Evolutionary conservation across 2,329 filamentous ascomycete species (phyloP), one percentile per base, ranked within the genome.

Genomic region (Alternaria arbusti): DNA sequence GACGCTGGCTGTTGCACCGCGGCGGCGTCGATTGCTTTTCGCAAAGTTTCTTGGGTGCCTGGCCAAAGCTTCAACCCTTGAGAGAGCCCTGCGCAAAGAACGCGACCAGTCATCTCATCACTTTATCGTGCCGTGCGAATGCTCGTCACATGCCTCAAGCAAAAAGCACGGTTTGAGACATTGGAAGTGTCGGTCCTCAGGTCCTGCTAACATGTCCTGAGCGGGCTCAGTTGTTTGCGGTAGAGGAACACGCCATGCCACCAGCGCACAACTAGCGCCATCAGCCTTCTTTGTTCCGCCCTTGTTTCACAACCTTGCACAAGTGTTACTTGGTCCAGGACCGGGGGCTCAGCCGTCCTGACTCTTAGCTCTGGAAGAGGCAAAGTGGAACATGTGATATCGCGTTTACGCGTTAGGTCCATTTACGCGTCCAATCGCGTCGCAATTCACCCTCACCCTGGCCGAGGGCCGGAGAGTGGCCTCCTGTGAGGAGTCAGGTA

Each of bases 401-500:
- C 78, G 79, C 70, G 78, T 70, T 69, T 50, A 61, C 74, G 73
- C 64, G 74, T 78, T 70, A 58, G 58, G 55, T 56, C 63, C 28
- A 23, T 69, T 59, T 55, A 73, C 76, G 74, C 71, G 78, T 78
- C 76, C 78, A 78, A 79, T 76, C 74, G 72, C 72, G 73, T 75
- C 65, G 43, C 52, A 63, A 61, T 72, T 73, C 67, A 70, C 69
- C 59, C 59, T 54, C 60, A 63, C 69, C 70, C 70, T 62, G 45
- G 71, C 69, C 66, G 63, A 68, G 72, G 67, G 59, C 68, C 69
- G 70, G 70, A 73, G 70, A 72, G 75, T 68, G 74, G 73, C 73
- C 74, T 75, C 71, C 75, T 43, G 68, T 57, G 57, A 67, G 66
- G 70, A 71, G 67, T 65, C 63, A 65, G 70, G 69, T 79, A 80